Base-by-base conservation (phyloP, 495 filamentous ascomycete genomes). In the Neurospora hispaniola region DNA sequence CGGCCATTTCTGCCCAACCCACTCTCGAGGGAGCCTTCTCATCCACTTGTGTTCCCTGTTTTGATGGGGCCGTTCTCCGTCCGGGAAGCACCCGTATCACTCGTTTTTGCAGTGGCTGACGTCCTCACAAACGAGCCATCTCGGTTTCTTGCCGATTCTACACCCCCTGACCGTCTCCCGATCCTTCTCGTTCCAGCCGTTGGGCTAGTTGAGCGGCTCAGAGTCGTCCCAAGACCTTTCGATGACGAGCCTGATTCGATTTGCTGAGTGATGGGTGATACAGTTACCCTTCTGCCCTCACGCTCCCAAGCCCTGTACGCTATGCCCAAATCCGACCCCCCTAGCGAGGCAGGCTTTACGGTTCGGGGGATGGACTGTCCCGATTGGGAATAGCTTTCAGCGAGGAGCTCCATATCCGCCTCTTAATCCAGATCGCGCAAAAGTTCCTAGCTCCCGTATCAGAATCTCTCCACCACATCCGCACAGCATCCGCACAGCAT, bases 1-100 rank as follows among this genome's bases (percentile, higher is more conserved):
- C 59, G 78, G 74, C 76, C 80, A 76, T 82, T 77, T 75, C 76
- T 82, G 80, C 80, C 80, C 80, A 82, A 82, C 80, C 80, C 75
- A 59, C 73, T 71, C 74, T 70, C 73, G 78, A 76, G 78, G 74
- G 76, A 77, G 76, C 71, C 72, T 74, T 75, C 70, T 76, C 74
- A 71, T 73, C 79, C 77, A 80, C 42, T 79, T 76, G 74, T 77
- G 78, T 70, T 20, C 27, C 54, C 54, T 35, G 54, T 35, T 66
- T 66, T 35, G 54, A 35, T 66, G 54, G 54, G 54, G 54, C 54
- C 54, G 27, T 66, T 35, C 54, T 66, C 54, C 54, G 54, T 35
- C 54, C 54, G 54, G 54, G 27, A 66, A 66, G 27, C 54, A 66
- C 27, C 54, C 54, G 54, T 66, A 66, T 66, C 18, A 16, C 27